Evolutionary conservation across 1,284 basidiomycete species (phyloP).

Genomic region (Gymnopus androsaceus): DNA sequence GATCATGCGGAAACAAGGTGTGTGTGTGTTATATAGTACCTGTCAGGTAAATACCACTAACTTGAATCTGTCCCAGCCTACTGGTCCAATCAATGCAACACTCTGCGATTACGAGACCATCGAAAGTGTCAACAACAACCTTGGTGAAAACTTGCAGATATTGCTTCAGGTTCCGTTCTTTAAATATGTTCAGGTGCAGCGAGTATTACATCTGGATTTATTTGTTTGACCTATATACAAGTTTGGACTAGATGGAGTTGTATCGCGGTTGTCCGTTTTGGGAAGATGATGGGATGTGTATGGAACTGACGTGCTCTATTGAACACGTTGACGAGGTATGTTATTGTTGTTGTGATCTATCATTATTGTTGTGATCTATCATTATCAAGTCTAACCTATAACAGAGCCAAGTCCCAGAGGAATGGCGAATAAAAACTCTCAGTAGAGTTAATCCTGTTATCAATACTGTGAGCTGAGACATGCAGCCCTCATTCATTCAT

Average conservation of each 20-base stretch:
- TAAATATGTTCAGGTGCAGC: conserved; percentile 86
- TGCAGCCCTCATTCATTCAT: background rate
- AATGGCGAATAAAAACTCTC: conserved; percentile 82
- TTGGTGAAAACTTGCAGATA: conserved; percentile 75
- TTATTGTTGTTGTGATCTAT: conserved; percentile 19
- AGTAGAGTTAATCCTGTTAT: conserved; percentile 72
- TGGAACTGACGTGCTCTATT: conserved; percentile 90
- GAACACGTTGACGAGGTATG: conserved; percentile 89
- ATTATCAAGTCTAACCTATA: conserved; percentile 20
- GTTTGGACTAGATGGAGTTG: conserved; percentile 72
- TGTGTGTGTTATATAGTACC: too few relatives aligned
- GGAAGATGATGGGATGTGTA: conserved; percentile 93
- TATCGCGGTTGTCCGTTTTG: conserved; percentile 98
- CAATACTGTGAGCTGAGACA: conserved; percentile 54
- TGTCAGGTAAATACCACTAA: too few relatives aligned
- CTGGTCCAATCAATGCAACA: conserved; percentile 95
- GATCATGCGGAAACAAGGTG: too few relatives aligned
- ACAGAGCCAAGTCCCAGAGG: conserved; percentile 88
- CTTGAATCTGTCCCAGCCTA: conserved; percentile 62
- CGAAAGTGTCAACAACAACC: conserved; percentile 83
- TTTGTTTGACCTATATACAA: background rate
- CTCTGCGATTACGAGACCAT: conserved; percentile 93
- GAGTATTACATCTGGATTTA: too few relatives aligned
- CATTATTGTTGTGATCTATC: too few relatives aligned
- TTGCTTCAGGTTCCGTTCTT: conserved; percentile 93